Conservation (phyloP, 2,329 filamentous ascomycete genomes). For the Ceratocystis eucalypticola region DNA sequence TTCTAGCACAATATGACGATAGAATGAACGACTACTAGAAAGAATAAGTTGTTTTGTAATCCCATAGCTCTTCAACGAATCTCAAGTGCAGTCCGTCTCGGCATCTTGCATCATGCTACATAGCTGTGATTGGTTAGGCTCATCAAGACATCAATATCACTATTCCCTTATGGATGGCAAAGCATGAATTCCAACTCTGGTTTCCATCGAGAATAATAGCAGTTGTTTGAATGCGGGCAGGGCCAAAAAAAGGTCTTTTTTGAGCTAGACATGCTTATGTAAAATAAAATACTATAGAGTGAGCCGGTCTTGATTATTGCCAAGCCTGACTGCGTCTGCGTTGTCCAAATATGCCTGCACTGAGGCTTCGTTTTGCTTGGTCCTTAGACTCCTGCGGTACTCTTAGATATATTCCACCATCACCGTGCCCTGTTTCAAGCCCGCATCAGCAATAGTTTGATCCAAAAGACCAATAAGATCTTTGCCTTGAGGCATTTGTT, state of each 20-base stretch:
- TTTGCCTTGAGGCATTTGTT: conserved; percentile 61
- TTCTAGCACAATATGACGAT: no score
- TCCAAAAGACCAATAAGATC: conserved; percentile 70
- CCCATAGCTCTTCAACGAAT: background rate
- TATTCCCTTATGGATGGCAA: background rate
- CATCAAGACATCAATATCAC: background rate
- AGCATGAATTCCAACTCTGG: background rate
- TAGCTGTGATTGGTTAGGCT: background rate
- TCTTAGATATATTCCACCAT: conserved; percentile 83
- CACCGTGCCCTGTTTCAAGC: conserved; percentile 81
- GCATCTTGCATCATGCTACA: background rate
- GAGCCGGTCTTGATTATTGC: no score
- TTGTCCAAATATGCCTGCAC: background rate
- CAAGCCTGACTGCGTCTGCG: no score
- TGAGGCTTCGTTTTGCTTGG: background rate
- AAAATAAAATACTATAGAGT: no score
- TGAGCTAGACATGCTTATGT: background rate
- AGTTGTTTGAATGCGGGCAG: background rate
- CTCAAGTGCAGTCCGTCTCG: background rate
- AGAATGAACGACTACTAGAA: background rate
- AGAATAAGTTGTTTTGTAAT: background rate
- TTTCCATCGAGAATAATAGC: background rate
- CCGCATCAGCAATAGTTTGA: conserved; percentile 62
- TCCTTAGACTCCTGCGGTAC: conserved; percentile 19
- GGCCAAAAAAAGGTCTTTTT: background rate